Percentiles rank a stretch among this genome's conserved stretches.
These are phyloP conservation scores for Chytriomyces hyalinus DNA, from an alignment of 192 early-diverging fungal genomes.

Conservation along the genomic window DNA sequence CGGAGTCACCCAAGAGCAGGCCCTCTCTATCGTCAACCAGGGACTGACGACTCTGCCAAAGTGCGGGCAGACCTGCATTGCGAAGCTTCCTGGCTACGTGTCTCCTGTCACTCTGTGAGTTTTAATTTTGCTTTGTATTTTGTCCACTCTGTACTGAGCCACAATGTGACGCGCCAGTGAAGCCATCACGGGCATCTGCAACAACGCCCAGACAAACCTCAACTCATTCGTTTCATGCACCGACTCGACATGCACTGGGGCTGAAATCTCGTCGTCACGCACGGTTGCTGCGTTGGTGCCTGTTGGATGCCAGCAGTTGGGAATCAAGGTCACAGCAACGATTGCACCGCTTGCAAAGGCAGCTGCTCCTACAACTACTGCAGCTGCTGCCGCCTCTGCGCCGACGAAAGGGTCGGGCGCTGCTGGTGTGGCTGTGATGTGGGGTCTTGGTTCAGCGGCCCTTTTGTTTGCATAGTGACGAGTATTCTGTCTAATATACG, in stretches of 20 bases:
- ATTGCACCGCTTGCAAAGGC: background rate
- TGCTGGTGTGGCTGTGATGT: background rate
- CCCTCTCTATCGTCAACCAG: background rate
- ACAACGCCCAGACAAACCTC: conserved; percentile 15
- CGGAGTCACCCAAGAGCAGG: background rate
- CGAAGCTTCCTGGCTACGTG: conserved; percentile 4
- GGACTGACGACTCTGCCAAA: background rate
- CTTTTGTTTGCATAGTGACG: no score
- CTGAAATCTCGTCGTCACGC: background rate
- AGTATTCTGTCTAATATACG: no score
- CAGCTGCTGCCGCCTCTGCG: background rate
- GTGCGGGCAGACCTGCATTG: conserved; percentile 23
- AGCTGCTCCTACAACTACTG: background rate
- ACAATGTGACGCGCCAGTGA: background rate
- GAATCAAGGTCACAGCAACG: conserved; percentile 1
- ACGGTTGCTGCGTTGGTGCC: background rate
- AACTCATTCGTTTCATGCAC: conserved; percentile 4
- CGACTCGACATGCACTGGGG: background rate
- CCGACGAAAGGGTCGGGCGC: background rate
- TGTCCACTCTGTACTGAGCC: background rate
- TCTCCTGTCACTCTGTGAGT: background rate
- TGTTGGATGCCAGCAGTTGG: conserved; percentile 6
- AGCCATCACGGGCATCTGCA: conserved; percentile 6
- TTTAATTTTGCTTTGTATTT: background rate
- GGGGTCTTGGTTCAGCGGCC: no score